These are phyloP conservation scores for Lentinula sp. DNA, from an alignment of 768 basidiomycete genomes.

Conservation along the genomic window DNA sequence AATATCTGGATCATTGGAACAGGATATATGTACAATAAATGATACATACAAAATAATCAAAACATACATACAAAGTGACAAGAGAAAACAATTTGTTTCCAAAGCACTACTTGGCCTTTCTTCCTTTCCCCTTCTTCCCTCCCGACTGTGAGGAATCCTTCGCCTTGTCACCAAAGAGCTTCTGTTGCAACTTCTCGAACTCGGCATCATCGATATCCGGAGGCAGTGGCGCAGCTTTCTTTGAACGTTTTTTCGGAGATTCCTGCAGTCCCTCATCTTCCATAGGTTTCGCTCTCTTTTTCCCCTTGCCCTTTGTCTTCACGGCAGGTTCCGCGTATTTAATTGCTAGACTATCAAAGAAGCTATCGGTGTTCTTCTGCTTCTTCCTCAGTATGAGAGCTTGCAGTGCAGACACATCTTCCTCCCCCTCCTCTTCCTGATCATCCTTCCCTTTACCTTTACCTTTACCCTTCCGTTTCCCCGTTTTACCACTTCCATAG, in stretches of 20 bases:
- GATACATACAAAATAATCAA: constrained; percentile 1
- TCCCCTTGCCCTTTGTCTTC: constrained; percentile 40
- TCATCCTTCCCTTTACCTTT: constrained; percentile 29
- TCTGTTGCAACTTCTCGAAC: constrained; percentile 55
- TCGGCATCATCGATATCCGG: constrained; percentile 65
- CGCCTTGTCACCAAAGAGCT: constrained; percentile 41
- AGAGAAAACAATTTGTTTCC: neutral
- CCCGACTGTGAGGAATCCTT: constrained; percentile 20
- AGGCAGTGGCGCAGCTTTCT: constrained; percentile 29
- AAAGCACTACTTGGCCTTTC: constrained; percentile 26
- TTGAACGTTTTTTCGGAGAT: constrained; percentile 47
- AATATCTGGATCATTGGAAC: neutral
- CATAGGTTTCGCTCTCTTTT: constrained; percentile 43
- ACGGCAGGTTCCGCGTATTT: constrained; percentile 59
- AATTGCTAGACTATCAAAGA: constrained; percentile 69
- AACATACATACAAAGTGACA: constrained; percentile 1
- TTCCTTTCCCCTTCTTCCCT: constrained; percentile 25
- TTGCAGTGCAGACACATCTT: constrained; percentile 66
- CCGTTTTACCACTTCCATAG: constrained; percentile 70
- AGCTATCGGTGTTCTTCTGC: constrained; percentile 57
- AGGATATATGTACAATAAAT: neutral
- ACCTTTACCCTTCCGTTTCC: constrained; percentile 41
- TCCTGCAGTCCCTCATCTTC: constrained; percentile 31
- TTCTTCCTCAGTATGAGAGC: constrained; percentile 79
- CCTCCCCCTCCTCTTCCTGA: constrained; percentile 33